These are phyloP conservation scores for Eucommia ulmoides DNA, from an alignment of 257 asterid species.

Conservation along the genomic window DNA sequence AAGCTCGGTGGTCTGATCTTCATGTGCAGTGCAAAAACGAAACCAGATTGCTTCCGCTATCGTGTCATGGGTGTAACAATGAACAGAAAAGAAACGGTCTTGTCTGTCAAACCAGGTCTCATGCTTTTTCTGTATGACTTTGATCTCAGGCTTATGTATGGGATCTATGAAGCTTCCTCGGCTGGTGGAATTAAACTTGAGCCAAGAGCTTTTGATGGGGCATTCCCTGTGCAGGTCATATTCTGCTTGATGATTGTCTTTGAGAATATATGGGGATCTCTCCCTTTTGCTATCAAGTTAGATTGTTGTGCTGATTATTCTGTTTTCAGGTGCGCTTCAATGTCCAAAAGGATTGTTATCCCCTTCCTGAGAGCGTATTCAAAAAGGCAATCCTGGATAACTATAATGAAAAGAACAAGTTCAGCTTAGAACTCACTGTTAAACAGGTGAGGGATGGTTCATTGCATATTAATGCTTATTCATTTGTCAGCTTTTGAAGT, in stretches of 20 bases:
- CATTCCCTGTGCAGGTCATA: conserved; percentile 81
- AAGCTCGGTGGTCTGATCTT: conserved; percentile 71
- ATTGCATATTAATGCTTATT: neutral
- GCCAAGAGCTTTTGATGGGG: conserved; percentile 78
- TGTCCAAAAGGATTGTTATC: conserved; percentile 51
- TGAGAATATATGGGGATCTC: neutral
- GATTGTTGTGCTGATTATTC: conserved; percentile 7
- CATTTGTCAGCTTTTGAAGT: neutral
- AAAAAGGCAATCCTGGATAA: conserved; percentile 69
- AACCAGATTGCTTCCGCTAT: conserved; percentile 81
- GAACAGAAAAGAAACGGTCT: conserved; percentile 48
- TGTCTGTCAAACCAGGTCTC: conserved; percentile 67
- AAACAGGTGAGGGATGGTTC: conserved; percentile 40
- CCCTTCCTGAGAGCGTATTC: conserved; percentile 65
- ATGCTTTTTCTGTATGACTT: conserved; percentile 78
- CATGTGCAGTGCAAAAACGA: conserved; percentile 86
- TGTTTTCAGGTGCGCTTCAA: conserved; percentile 54
- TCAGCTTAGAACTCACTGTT: conserved; percentile 55
- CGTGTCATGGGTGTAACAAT: conserved; percentile 68
- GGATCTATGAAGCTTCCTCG: conserved; percentile 75
- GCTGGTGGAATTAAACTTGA: conserved; percentile 86
- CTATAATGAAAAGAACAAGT: conserved; percentile 63
- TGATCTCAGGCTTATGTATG: conserved; percentile 83
- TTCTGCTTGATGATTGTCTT: conserved; percentile 1
- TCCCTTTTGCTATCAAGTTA: conserved; percentile 7